Evolutionary conservation across 2,329 filamentous ascomycete species (phyloP), one percentile per base, ranked within the genome.

Genomic region (Claviceps capensis): DNA sequence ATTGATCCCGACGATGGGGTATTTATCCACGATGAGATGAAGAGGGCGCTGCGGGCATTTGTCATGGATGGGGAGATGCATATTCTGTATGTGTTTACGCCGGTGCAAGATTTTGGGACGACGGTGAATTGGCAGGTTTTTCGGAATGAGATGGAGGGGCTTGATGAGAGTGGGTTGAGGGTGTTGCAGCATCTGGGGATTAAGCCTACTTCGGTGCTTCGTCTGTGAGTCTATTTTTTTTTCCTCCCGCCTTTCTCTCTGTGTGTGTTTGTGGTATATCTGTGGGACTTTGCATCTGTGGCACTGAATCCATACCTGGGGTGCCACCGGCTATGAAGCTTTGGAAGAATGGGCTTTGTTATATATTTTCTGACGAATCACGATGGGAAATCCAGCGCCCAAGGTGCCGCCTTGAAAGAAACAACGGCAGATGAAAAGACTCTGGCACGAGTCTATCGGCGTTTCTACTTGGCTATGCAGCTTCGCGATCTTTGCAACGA

Each of bases 31-130:
- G 72, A 78, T 46, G 86, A 90, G 63, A 71, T 89, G 47, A 74
- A 74, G 53, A 76, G 76, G 57, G 83, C 85, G 0, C 71, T 89
- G 2, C 72, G 77, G 54, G 83, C 82, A 1, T 89, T 90, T 60
- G 86, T 88, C 13, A 82, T 90, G 78, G 85, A 89, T 60, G 82
- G 84, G 4, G 86, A 90, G 56, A 83, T 90, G 81, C 86, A 89
- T 60, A 76, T 87, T 13, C 75, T 88, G 47, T 90, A 89, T 62
- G 81, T 80, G 40, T 88, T 89, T 56, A 88, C 86, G 0, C 86
- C 86, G 0, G 75, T 89, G 2, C 81, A 86, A 47, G 72, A 77
- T 47, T 69, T 72, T 26, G 69, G 68, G 1, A 67, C 74, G 3
- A 68, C 72, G 8, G 75, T 89, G 52, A 83, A 88, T 59, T 89